A percentile compares a stretch with the other conserved stretches of the same genome.
Evolutionary conservation across 805 yeast genomes (phyloP).

Genomic region (Lachancea kluyveri): DNA sequence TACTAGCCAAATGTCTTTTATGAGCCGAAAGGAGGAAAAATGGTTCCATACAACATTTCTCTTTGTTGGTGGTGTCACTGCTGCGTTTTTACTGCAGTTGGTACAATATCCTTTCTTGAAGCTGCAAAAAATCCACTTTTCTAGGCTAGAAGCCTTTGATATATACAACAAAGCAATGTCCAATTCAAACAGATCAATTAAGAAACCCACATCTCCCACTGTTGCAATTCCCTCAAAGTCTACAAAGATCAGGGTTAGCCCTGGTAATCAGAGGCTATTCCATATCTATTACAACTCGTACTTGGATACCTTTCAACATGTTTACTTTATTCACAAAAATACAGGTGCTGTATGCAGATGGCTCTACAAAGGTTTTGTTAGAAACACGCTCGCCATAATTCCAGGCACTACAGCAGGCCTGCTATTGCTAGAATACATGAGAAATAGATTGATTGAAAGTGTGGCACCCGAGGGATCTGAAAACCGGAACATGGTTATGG

Average conservation of each 20-base stretch:
- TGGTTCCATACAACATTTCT: slow-evolving; percentile 32
- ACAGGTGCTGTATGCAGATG: slow-evolving; percentile 51
- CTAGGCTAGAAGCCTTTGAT: slow-evolving; percentile 76
- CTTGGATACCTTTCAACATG: slow-evolving; percentile 63
- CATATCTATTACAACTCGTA: slow-evolving; percentile 67
- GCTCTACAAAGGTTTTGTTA: slow-evolving; percentile 71
- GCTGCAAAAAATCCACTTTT: slow-evolving; percentile 71
- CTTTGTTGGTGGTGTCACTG: slow-evolving; percentile 79
- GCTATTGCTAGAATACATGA: slow-evolving; percentile 74
- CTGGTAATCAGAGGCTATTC: slow-evolving; percentile 17
- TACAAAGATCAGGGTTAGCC: slow-evolving; percentile 12
- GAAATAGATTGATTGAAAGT: slow-evolving; percentile 36
- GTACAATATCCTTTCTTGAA: slow-evolving; percentile 81
- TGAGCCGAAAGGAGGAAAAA: slow-evolving; percentile 21
- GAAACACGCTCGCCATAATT: slow-evolving; percentile 65
- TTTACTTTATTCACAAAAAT: slow-evolving; percentile 46
- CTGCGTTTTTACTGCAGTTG: slow-evolving; percentile 68
- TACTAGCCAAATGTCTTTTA: slow-evolving; percentile 4
- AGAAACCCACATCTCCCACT: slow-evolving; percentile 5
- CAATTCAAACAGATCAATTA: slow-evolving; percentile 6
- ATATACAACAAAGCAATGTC: slow-evolving; percentile 34
- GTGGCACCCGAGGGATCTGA: slow-evolving; percentile 1
- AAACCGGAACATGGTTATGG: too few species aligned
- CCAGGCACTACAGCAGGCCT: slow-evolving; percentile 90
- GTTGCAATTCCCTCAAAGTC: slow-evolving; percentile 1